Base-by-base conservation (phyloP, 148 eudicot species). In the Rhododendron griersonianum region DNA sequence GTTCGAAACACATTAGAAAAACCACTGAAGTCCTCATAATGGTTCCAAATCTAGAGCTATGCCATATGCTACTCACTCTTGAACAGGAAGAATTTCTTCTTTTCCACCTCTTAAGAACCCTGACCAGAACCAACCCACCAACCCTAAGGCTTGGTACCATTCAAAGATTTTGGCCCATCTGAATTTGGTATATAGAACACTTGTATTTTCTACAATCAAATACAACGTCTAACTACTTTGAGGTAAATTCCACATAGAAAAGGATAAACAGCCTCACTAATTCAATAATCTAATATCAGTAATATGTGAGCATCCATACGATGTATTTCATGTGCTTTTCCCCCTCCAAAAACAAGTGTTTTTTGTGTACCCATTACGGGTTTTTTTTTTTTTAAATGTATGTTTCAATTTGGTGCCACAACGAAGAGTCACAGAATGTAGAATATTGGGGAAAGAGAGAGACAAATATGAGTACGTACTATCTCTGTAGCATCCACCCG, bases 401-500 rank as follows among this genome's bases (percentile, higher is more conserved):
- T 59, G 33, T 47, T 75, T 78, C 80, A 74, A 84, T 28, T 25
- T 69, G 15, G n/a, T 69, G 18, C 28, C 45, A 48, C 41, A 71
- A 45, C 41, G 21, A 69, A 71, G 25, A 48, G 63, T 45, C 33
- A 11, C 55, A 1, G 23, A 48, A 30, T 47, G 28, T 30, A 47
- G 11, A 45, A 50, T 18, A 73, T 9, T 51, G 37, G 55, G 44
- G 19, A 14, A 35, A 69, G 4, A 44, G 82, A 79, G 82, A 79
- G 48, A 74, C 14, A 80, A 57, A 77, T 8, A 14, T 33, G 45
- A 51, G 55, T 44, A 19, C 94, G 73, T 94, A 96, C 99, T 87
- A 96, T 96, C 90, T 96, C 99, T 15, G 99, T 96, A 59, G 99
- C 99, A 92, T 96, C 99, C 16, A 96, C 98, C 85, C 99, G 93